Conservation (phyloP, 1,139 yeast species). For the Citeromyces hawaiiensis region DNA sequence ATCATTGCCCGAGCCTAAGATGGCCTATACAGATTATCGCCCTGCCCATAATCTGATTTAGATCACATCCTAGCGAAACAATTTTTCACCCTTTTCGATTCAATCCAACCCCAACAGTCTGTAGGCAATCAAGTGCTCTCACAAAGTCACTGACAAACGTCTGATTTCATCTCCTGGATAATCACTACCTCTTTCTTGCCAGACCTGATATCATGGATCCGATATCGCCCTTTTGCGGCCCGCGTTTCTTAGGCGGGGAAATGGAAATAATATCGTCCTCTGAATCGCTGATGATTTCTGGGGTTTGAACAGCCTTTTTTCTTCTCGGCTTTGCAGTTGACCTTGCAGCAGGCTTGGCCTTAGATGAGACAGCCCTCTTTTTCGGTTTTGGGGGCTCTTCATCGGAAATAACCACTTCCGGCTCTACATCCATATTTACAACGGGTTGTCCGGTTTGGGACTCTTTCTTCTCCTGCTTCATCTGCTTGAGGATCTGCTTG, state of each 20-base stretch:
- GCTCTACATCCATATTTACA: neutral
- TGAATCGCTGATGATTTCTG: neutral
- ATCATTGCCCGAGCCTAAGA: too few species aligned
- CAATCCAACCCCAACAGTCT: too few species aligned
- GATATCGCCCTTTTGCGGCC: neutral
- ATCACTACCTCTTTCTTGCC: neutral
- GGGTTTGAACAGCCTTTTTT: neutral
- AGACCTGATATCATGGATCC: neutral
- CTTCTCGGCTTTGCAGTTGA: neutral
- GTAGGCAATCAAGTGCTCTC: too few species aligned
- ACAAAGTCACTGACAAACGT: too few species aligned
- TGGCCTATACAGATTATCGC: too few species aligned
- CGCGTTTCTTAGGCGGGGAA: neutral
- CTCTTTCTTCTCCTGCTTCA: conserved; percentile 2
- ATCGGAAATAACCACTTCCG: neutral
- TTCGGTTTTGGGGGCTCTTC: neutral
- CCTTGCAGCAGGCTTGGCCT: neutral
- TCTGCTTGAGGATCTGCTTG: conserved; percentile 4
- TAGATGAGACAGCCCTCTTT: neutral
- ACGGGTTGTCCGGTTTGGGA: neutral
- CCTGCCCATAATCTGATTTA: too few species aligned
- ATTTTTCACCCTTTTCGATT: too few species aligned
- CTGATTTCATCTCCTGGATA: too few species aligned
- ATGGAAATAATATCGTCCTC: neutral
- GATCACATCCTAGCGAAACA: too few species aligned